Evolutionary conservation across 75 land plant genomes (phyloP).

Genomic region (Picea sitchensis): DNA sequence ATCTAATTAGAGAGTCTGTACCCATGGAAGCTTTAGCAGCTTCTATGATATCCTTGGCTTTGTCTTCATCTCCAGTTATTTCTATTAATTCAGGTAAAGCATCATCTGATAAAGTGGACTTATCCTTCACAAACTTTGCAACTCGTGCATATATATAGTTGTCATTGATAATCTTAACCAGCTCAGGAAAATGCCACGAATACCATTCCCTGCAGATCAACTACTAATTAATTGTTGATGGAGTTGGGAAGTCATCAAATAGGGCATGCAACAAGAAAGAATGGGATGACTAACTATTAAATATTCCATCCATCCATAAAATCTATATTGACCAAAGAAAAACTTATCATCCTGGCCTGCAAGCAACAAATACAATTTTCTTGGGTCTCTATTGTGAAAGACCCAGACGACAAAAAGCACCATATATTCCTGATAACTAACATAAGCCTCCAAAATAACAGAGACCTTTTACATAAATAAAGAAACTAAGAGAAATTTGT

Average conservation of each 20-base stretch:
- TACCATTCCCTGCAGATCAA: constrained; percentile 82
- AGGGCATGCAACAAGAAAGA: not conserved
- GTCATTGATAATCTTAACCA: constrained; percentile 91
- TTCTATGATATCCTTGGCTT: constrained; percentile 87
- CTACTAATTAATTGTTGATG: not conserved
- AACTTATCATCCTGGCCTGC: too few species aligned
- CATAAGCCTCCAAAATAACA: too few species aligned
- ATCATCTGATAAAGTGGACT: constrained; percentile 63
- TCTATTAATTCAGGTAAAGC: constrained; percentile 65
- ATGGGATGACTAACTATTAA: not conserved
- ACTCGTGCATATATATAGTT: constrained; percentile 89
- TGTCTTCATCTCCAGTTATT: constrained; percentile 90
- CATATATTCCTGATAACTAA: too few species aligned
- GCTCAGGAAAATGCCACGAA: constrained; percentile 97
- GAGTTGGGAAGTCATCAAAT: not conserved
- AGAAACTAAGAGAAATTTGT: too few species aligned
- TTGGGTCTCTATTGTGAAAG: too few species aligned
- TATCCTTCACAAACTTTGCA: constrained; percentile 73
- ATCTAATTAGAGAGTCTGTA: constrained; percentile 15
- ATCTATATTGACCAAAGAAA: too few species aligned
- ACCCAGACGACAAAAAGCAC: too few species aligned
- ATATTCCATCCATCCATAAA: not conserved
- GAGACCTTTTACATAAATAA: too few species aligned
- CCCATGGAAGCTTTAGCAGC: constrained; percentile 99
- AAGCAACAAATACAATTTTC: too few species aligned